phyloP scores from a whole-genome alignment of 805 yeast genomes.

The Yamadazyma ubonensis region DNA sequence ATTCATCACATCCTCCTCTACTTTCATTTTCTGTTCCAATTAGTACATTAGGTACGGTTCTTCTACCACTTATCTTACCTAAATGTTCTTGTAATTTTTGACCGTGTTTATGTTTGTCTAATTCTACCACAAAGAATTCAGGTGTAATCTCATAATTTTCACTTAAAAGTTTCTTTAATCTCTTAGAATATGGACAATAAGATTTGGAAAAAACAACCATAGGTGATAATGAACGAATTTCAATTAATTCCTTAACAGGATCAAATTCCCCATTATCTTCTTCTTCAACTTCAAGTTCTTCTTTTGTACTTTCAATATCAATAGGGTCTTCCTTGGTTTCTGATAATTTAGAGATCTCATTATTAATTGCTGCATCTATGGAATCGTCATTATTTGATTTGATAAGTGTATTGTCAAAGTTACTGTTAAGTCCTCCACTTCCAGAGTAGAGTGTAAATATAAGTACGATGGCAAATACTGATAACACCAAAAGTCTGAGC shows the following conservation, averaged over 20 bases:
- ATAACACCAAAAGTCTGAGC: slow-evolving; percentile 12
- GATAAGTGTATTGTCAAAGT: slow-evolving; percentile 24
- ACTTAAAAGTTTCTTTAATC: slow-evolving; percentile 63
- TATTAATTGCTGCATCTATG: slow-evolving; percentile 40
- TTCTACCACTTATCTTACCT: slow-evolving; percentile 66
- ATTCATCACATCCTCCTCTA: slow-evolving; percentile 89
- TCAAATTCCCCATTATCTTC: slow-evolving; percentile 24
- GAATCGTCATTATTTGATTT: slow-evolving; percentile 35
- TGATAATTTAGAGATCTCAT: slow-evolving; percentile 29
- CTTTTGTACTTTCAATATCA: slow-evolving; percentile 4
- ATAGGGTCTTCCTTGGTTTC: slow-evolving; percentile 14
- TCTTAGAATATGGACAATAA: slow-evolving; percentile 74
- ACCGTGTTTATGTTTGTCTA: slow-evolving; percentile 80
- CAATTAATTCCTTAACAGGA: slow-evolving; percentile 44
- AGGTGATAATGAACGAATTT: slow-evolving; percentile 61
- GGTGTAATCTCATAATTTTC: slow-evolving; percentile 73
- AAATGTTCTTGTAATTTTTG: slow-evolving; percentile 70
- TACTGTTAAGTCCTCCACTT: background rate
- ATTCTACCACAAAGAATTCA: slow-evolving; percentile 68
- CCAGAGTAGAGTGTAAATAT: slow-evolving; percentile 12
- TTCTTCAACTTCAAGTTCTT: slow-evolving; percentile 3
- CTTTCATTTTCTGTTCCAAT: slow-evolving; percentile 60
- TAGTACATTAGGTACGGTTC: slow-evolving; percentile 87
- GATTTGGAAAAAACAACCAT: slow-evolving; percentile 57
- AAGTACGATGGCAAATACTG: slow-evolving; percentile 10